phyloP scores from a whole-genome alignment of 495 filamentous ascomycete species.

The Tuber magnatum region DNA sequence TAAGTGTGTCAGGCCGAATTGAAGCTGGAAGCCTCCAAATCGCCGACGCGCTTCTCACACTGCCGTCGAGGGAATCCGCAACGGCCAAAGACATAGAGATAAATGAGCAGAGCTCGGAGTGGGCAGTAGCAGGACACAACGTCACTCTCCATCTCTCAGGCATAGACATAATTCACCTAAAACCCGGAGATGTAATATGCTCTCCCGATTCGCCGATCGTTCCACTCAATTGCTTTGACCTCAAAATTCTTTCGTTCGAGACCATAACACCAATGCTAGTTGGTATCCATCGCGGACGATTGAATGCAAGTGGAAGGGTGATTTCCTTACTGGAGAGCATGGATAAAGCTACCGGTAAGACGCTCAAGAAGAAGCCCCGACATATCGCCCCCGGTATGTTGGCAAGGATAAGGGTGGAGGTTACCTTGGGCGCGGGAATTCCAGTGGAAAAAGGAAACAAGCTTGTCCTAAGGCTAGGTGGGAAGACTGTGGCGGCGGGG shows the following conservation, averaged over 20 bases:
- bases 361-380: conserved; percentile 75
- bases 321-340: conserved; percentile 60
- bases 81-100: conserved; percentile 70
- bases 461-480: conserved; percentile 72
- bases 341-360: conserved; percentile 63
- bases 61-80: conserved; percentile 73
- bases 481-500: conserved; percentile 79
- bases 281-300: conserved; percentile 75
- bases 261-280: conserved; percentile 78
- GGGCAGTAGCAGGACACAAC: conserved; percentile 95
- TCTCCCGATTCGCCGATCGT: conserved; percentile 58
- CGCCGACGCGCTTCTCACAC: conserved; percentile 69
- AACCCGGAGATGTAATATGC: conserved; percentile 77
- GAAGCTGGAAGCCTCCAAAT: conserved; percentile 75
- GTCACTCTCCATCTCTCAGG: conserved; percentile 73
- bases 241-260: conserved; percentile 84
- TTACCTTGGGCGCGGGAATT: conserved; percentile 57
- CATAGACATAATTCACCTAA: conserved; percentile 75
- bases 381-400: conserved; percentile 66
- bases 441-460: conserved; percentile 70
- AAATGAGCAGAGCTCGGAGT: conserved; percentile 64
- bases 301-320: conserved; percentile 72
- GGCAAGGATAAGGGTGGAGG: conserved; percentile 61
- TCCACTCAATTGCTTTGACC: conserved; percentile 61
- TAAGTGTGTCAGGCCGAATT: conserved; percentile 78